Evolutionary conservation across 2,329 filamentous ascomycete species (phyloP).

Genomic region (Aspergillus calidoustus): DNA sequence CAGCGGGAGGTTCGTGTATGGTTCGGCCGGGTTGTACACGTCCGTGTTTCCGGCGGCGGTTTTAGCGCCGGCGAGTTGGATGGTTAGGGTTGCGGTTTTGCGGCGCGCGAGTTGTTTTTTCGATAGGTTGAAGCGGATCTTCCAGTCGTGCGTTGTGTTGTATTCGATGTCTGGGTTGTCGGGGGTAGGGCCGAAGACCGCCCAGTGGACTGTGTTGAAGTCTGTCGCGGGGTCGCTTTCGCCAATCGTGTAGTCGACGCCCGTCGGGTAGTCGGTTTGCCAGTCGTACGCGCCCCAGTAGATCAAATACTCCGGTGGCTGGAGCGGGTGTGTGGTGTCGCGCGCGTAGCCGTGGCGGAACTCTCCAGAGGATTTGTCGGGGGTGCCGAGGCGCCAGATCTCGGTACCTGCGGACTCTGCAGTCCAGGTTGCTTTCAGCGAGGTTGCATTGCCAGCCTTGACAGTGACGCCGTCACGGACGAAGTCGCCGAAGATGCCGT

Average conservation of each 20-base stretch:
- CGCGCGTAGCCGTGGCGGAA: slow-evolving; percentile 61
- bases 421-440: slow-evolving; percentile 51
- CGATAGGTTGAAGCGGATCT: slow-evolving; percentile 57
- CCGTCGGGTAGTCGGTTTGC: slow-evolving; percentile 61
- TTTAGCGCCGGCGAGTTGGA: slow-evolving; percentile 67
- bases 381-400: slow-evolving; percentile 66
- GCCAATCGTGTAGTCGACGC: slow-evolving; percentile 63
- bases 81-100: slow-evolving; percentile 61
- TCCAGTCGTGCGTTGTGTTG: slow-evolving; percentile 61
- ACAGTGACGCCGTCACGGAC: slow-evolving; percentile 57
- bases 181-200: slow-evolving; percentile 58
- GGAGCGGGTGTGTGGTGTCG: slow-evolving; percentile 54
- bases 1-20: slow-evolving; percentile 59
- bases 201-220: slow-evolving; percentile 70
- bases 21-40: slow-evolving; percentile 58
- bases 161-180: slow-evolving; percentile 48
- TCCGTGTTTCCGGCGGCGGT: slow-evolving; percentile 67
- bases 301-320: slow-evolving; percentile 63
- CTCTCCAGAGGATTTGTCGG: slow-evolving; percentile 65
- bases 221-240: slow-evolving; percentile 54
- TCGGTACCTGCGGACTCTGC: slow-evolving; percentile 63
- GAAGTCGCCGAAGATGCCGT: slow-evolving; percentile 65
- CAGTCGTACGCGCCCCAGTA: slow-evolving; percentile 68
- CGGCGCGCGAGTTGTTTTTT: slow-evolving; percentile 48
- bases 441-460: slow-evolving; percentile 46